phyloP scores from a whole-genome alignment of 805 yeast genomes.

The Ogataea minuta region DNA sequence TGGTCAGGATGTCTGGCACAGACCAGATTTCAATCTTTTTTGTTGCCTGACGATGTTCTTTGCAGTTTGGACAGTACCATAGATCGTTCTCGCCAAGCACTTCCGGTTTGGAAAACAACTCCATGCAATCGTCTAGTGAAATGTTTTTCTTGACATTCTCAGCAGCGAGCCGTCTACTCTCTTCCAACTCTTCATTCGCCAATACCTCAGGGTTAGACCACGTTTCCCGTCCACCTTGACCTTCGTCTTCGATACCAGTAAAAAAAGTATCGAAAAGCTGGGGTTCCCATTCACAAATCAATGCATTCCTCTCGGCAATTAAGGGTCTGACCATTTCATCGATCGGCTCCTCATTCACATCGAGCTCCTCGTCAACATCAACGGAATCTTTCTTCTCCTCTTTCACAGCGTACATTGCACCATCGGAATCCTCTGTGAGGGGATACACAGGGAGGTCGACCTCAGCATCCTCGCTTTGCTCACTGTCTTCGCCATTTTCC shows the following conservation, averaged over 20 bases:
- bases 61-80: constrained; percentile 92
- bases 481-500: constrained; percentile 2
- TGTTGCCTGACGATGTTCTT: constrained; percentile 86
- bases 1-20: constrained; percentile 86
- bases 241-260: constrained; percentile 43
- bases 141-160: constrained; percentile 39
- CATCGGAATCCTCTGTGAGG: background rate
- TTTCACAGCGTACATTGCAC: background rate
- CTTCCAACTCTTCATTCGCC: constrained; percentile 54
- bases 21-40: constrained; percentile 90
- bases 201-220: constrained; percentile 54
- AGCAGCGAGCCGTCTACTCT: constrained; percentile 36
- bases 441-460: background rate
- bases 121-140: constrained; percentile 71
- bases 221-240: constrained; percentile 47
- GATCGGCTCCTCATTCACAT: constrained; percentile 3
- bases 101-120: constrained; percentile 75
- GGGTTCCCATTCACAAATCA: constrained; percentile 68
- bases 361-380: background rate
- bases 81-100: constrained; percentile 83
- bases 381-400: no score
- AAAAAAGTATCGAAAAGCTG: constrained; percentile 52
- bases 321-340: constrained; percentile 16
- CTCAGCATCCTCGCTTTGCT: constrained; percentile 1
- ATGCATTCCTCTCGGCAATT: constrained; percentile 36